Evolutionary conservation across 139 green algal species (phyloP).

Genomic region (Helicosporidium sp.): DNA sequence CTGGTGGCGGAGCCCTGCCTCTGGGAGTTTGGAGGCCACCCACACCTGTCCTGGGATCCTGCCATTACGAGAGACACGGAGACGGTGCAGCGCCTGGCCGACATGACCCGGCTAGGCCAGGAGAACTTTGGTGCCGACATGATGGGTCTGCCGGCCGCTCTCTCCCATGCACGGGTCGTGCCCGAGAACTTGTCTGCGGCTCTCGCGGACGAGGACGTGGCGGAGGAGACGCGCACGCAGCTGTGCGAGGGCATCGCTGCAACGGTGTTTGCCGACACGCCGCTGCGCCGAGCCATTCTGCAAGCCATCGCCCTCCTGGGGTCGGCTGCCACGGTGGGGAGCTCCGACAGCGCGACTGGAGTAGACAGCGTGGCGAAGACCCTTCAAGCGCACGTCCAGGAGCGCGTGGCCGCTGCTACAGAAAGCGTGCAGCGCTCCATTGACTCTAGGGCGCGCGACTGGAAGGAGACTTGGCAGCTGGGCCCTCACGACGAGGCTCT

Average conservation of each 20-base stretch:
- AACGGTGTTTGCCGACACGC: constrained; percentile 18
- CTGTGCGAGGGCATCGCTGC: constrained; percentile 18
- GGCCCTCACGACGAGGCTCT: constrained; percentile 2
- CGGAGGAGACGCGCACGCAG: constrained; percentile 6
- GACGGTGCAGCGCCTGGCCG: no score
- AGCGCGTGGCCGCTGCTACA: no score
- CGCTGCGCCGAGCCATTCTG: constrained; percentile 16
- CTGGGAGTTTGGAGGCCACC: no score
- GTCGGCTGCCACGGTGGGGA: constrained; percentile 3
- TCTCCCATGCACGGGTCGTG: constrained; percentile 16
- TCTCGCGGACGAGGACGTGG: neutral
- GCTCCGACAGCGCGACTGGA: no score
- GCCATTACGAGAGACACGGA: no score
- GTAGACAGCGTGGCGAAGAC: no score
- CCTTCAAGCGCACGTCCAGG: no score
- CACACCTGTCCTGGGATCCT: no score
- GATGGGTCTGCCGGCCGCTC: constrained; percentile 8
- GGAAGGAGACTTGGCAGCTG: constrained; percentile 2
- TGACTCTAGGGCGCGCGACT: constrained; percentile 3
- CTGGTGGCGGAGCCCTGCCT: no score
- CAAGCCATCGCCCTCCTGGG: constrained; percentile 27
- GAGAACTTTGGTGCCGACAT: constrained; percentile 12
- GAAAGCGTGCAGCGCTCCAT: neutral
- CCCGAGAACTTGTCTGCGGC: constrained; percentile 8
- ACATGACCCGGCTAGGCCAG: no score